These are phyloP conservation scores for Astrocystis sublimbata DNA, from an alignment of 495 filamentous ascomycete species.

Conservation along the genomic window DNA sequence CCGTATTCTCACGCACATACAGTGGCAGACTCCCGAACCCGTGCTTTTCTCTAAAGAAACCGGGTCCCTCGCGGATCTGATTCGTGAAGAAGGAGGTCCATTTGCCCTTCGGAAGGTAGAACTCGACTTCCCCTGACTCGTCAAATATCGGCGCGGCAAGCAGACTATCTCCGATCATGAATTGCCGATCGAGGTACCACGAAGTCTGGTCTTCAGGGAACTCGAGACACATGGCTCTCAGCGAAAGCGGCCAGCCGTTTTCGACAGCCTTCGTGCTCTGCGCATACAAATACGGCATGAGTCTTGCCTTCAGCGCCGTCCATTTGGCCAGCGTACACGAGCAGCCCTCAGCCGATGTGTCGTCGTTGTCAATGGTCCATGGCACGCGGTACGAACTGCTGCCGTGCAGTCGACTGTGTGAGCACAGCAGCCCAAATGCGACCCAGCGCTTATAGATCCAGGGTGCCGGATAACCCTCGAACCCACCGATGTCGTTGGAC, in stretches of 20 bases:
- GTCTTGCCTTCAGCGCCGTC: constrained; percentile 60
- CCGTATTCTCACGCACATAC: constrained; percentile 50
- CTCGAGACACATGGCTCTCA: constrained; percentile 64
- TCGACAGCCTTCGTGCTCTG: constrained; percentile 51
- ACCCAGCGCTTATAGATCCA: constrained; percentile 79
- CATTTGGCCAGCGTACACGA: constrained; percentile 58
- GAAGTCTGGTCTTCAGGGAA: constrained; percentile 64
- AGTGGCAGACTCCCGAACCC: constrained; percentile 49
- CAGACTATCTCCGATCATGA: constrained; percentile 62
- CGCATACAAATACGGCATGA: constrained; percentile 63
- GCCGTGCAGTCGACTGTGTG: constrained; percentile 68
- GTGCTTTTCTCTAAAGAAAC: constrained; percentile 52
- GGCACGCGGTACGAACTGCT: constrained; percentile 68
- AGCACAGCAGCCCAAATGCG: constrained; percentile 67
- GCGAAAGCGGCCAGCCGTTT: constrained; percentile 52
- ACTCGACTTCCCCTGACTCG: constrained; percentile 58
- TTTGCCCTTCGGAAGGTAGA: constrained; percentile 61
- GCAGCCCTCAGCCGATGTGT: constrained; percentile 46
- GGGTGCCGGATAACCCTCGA: constrained; percentile 66
- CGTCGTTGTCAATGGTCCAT: constrained; percentile 67
- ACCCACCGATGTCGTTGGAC: constrained; percentile 72
- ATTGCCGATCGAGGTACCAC: constrained; percentile 66
- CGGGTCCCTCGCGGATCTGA: constrained; percentile 45
- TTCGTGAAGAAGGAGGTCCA: constrained; percentile 58
- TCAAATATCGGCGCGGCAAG: constrained; percentile 64